These are phyloP conservation scores for Penicillium taxi DNA, from an alignment of 495 filamentous ascomycete genomes.

Conservation along the genomic window DNA sequence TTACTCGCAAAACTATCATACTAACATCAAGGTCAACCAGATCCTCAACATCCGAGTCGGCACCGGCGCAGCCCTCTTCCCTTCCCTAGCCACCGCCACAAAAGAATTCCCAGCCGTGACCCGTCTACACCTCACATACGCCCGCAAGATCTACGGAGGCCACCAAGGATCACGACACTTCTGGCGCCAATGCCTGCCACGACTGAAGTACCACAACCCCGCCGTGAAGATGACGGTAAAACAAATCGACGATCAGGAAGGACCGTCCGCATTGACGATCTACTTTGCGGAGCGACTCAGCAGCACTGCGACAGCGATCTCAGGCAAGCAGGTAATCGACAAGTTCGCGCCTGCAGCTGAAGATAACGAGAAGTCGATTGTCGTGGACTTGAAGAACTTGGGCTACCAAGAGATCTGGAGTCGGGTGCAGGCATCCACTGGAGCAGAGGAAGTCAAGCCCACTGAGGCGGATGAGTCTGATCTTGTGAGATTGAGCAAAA, in stretches of 20 bases:
- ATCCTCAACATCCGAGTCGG: constrained; percentile 65
- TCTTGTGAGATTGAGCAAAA: constrained; percentile 51
- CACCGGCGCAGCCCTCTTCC: constrained; percentile 72
- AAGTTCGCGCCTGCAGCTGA: constrained; percentile 29
- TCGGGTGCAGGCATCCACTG: constrained; percentile 60
- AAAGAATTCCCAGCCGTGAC: constrained; percentile 56
- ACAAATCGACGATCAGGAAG: constrained; percentile 47
- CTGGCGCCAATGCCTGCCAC: constrained; percentile 73
- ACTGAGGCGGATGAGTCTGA: constrained; percentile 54
- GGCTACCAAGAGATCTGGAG: constrained; percentile 53
- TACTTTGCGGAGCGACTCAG: constrained; percentile 51
- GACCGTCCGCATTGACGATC: constrained; percentile 63
- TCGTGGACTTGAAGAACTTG: constrained; percentile 30
- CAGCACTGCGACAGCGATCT: constrained; percentile 23
- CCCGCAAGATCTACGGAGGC: constrained; percentile 44
- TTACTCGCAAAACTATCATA: constrained; percentile 6
- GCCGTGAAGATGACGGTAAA: constrained; percentile 71
- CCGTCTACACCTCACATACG: constrained; percentile 77
- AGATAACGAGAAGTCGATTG: constrained; percentile 26
- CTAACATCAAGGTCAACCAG: constrained; percentile 30
- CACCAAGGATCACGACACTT: constrained; percentile 85
- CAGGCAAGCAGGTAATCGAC: constrained; percentile 22
- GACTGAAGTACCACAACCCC: constrained; percentile 93
- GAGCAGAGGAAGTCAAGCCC: constrained; percentile 51
- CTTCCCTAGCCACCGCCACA: constrained; percentile 37